Conservation (phyloP, 2,329 filamentous ascomycete genomes). For the Aspergillus alliaceus region DNA sequence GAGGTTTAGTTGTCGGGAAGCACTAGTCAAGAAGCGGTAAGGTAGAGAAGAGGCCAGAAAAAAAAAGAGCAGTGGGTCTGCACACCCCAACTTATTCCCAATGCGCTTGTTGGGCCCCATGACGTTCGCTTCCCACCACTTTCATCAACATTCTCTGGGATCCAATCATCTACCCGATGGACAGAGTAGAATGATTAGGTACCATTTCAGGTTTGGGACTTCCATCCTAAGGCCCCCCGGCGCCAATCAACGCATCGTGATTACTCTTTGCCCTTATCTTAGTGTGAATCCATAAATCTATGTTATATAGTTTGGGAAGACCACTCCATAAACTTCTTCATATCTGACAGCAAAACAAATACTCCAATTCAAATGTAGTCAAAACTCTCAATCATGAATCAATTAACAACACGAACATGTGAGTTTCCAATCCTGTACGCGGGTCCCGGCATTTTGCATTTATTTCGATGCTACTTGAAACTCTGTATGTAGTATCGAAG, state of each 20-base stretch:
- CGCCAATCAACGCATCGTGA: too few relatives aligned
- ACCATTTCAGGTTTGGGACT: too few relatives aligned
- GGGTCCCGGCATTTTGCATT: too few relatives aligned
- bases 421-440: too few relatives aligned
- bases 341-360: too few relatives aligned
- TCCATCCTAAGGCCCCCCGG: too few relatives aligned
- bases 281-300: background rate
- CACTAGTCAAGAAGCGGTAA: background rate
- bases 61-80: slow-evolving; percentile 1
- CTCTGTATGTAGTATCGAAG: too few relatives aligned
- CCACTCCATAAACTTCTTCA: background rate
- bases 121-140: slow-evolving; percentile 14
- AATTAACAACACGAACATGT: background rate
- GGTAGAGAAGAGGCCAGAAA: background rate
- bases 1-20: background rate
- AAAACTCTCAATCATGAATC: background rate
- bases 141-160: background rate
- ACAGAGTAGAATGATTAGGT: background rate
- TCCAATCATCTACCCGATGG: background rate
- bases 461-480: background rate
- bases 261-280: background rate
- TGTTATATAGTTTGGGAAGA: background rate
- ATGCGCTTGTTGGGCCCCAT: slow-evolving; percentile 15
- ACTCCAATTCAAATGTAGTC: too few relatives aligned
- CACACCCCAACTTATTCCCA: slow-evolving; percentile 10